Conservation (phyloP, 352 stramenopile species). For the Globisporangium emineosum region DNA sequence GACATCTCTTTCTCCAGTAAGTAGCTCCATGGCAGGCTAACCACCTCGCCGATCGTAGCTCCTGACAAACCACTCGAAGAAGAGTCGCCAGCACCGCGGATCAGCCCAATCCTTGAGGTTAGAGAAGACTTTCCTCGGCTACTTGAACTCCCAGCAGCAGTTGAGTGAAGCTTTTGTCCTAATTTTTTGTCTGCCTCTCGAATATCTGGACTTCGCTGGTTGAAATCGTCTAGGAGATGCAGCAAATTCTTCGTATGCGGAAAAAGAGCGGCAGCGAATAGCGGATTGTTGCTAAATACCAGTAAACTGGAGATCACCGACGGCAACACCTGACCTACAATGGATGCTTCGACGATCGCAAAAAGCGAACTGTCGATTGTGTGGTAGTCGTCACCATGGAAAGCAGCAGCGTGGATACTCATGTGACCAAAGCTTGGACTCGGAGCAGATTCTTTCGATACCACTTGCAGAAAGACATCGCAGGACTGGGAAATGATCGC, state of each 20-base stretch:
- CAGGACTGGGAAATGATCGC: slow-evolving; percentile 25
- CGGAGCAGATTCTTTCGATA: slow-evolving; percentile 23
- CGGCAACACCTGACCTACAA: slow-evolving; percentile 57
- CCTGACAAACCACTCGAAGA: neutral
- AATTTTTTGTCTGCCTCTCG: slow-evolving; percentile 26
- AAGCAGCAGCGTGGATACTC: neutral
- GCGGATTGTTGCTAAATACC: slow-evolving; percentile 49
- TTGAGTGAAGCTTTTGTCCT: slow-evolving; percentile 15
- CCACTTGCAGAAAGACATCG: slow-evolving; percentile 31
- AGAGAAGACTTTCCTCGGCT: neutral
- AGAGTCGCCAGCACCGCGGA: neutral
- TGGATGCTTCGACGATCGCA: slow-evolving; percentile 31
- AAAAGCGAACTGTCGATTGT: slow-evolving; percentile 15
- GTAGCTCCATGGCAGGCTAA: slow-evolving; percentile 49
- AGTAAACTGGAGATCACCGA: slow-evolving; percentile 51
- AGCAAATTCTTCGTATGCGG: slow-evolving; percentile 42
- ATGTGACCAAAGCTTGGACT: slow-evolving; percentile 26
- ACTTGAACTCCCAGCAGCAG: neutral
- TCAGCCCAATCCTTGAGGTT: neutral
- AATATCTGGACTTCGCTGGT: slow-evolving; percentile 20
- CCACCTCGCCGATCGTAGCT: slow-evolving; percentile 24
- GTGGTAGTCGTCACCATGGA: neutral
- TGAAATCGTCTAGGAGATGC: slow-evolving; percentile 44
- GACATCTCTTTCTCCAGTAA: slow-evolving; percentile 66
- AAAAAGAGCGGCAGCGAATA: slow-evolving; percentile 51